Conservation (phyloP, 257 asterid genomes). For the Ophiorrhiza pumila region DNA sequence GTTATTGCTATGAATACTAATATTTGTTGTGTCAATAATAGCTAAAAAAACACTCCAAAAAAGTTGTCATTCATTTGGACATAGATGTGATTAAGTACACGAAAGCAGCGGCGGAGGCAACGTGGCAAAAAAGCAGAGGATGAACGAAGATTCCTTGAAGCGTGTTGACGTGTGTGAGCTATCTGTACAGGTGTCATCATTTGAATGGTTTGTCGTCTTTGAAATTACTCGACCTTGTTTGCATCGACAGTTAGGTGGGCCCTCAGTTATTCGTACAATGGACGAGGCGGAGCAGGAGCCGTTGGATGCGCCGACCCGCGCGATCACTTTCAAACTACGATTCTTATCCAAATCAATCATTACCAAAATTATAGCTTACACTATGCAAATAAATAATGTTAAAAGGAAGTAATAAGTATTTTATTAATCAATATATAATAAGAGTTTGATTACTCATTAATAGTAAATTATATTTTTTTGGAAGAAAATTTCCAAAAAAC, state of each 20-base stretch:
- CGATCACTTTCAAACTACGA: constrained; percentile 22
- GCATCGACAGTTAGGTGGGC: constrained; percentile 1
- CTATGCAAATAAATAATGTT: background rate
- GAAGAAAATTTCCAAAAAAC: too few relatives aligned
- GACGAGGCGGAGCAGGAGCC: constrained; percentile 24
- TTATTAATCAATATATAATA: too few relatives aligned
- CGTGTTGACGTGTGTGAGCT: constrained; percentile 11
- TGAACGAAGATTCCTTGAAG: constrained; percentile 12
- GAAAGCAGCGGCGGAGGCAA: constrained; percentile 10
- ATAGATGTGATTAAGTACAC: constrained; percentile 13
- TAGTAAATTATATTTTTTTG: too few relatives aligned
- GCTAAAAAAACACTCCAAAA: too few relatives aligned
- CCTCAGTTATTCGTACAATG: background rate
- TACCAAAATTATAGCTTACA: background rate
- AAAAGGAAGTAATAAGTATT: too few relatives aligned
- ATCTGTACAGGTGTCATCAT: constrained; percentile 19
- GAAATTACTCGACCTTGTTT: background rate
- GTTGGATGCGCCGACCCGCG: constrained; percentile 17
- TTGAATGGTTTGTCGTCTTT: constrained; percentile 16
- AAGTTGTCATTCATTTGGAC: too few relatives aligned
- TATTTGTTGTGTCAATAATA: too few relatives aligned
- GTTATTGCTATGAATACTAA: too few relatives aligned
- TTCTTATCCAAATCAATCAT: constrained; percentile 8
- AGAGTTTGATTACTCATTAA: too few relatives aligned
- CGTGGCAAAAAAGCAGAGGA: constrained; percentile 24